Percentiles rank a stretch among this genome's conserved stretches.
Conservation (phyloP, 192 early-diverging fungal genomes). For the Jimgerdemannia flammicorona region DNA sequence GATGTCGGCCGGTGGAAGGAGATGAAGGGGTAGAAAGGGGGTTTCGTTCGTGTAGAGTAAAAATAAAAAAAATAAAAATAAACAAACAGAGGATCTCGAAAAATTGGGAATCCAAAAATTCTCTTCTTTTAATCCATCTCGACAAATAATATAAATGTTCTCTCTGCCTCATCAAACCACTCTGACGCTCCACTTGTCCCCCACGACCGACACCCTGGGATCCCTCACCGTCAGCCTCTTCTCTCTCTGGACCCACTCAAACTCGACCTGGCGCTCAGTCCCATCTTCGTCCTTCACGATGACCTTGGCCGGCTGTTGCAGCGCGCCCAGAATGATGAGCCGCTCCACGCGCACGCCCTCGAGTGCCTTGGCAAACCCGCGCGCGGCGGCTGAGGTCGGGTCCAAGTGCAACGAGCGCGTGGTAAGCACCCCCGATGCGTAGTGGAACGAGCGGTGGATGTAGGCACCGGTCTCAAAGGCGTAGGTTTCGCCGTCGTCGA, state of each 20-base stretch:
- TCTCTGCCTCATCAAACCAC: conserved; percentile 16
- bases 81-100: background rate
- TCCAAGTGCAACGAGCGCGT: conserved; percentile 22
- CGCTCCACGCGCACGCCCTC: conserved; percentile 38
- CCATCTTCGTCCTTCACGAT: conserved; percentile 26
- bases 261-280: conserved; percentile 28
- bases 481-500: conserved; percentile 89
- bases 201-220: conserved; percentile 36
- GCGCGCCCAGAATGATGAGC: conserved; percentile 32
- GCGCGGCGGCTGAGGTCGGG: background rate
- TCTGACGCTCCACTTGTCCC: conserved; percentile 37
- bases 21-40: background rate
- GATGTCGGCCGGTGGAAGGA: too few species aligned
- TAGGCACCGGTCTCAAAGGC: conserved; percentile 66
- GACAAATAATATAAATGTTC: background rate
- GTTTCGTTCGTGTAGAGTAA: background rate
- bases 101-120: background rate
- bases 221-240: conserved; percentile 38
- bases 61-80: background rate
- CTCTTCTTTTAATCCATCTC: background rate
- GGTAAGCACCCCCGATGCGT: conserved; percentile 31
- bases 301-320: conserved; percentile 20
- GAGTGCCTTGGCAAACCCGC: conserved; percentile 22
- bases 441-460: conserved; percentile 54
- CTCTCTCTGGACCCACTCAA: conserved; percentile 11